Evolutionary conservation across 805 yeast genomes (phyloP), one percentile per base, ranked within the genome.

Genomic region (Yarrowia osloensis): DNA sequence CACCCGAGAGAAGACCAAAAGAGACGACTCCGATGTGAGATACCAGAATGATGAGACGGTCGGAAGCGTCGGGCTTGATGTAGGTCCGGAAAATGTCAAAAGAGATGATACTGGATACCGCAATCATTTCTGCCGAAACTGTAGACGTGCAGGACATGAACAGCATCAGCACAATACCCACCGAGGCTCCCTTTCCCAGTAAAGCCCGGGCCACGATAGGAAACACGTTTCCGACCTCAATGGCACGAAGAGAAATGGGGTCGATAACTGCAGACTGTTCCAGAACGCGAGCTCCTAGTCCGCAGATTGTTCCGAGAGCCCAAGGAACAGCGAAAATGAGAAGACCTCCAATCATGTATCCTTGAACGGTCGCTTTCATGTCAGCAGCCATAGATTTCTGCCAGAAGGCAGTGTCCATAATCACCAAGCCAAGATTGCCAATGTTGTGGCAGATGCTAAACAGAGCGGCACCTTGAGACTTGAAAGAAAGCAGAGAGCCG

Each of bases 161-260:
- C 19, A 79, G 73, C 54, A 78, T 73, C 39, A 79, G 71, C 29
- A 79, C 81, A 12, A 91, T 81, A 42, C 91, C 91, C 57, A 85
- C 92, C 5, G 95, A 94, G 70, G 97, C 97, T 71, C 92, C 90
- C 73, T 83, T 88, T 67, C 97, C 97, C 79, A 91, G 79, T 47
- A 91, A 79, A 0, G 95, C 90, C 65, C 84, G 86, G 0, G 96
- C 93, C 26, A 95, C 89, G 69, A 83, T 82, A 9, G 90, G 90
- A 8, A 75, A 67, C n/a, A 70, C 75, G 22, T 90, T 80, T 42
- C 97, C 97, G 68, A 81, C 80, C 61, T 82, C 77, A 42, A 96
- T 96, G 74, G 86, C 90, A 9, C 91, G 88, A 71, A 96, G 94
- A 84, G 90, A 90, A 4, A 82, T 74, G 46, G 92, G 89, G 12